A percentile compares a stretch with the other conserved stretches of the same genome.
phyloP scores from a whole-genome alignment of 2,329 filamentous ascomycete species.

The Trichophyton schoenleinii region DNA sequence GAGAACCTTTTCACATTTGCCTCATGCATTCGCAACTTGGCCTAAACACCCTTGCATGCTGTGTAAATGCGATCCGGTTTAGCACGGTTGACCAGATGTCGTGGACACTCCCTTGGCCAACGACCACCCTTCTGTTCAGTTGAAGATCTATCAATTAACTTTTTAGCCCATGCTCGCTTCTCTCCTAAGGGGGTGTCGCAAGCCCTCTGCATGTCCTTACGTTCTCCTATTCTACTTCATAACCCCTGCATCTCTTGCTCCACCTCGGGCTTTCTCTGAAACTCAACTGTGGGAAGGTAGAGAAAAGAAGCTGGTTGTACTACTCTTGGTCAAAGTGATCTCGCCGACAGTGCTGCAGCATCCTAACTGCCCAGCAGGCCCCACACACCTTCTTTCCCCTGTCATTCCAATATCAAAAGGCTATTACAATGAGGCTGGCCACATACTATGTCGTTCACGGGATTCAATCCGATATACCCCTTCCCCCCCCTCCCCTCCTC shows the following conservation, averaged over 20 bases:
- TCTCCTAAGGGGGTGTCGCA: constrained; percentile 4
- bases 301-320: constrained; percentile 21
- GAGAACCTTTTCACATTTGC: constrained; percentile 1
- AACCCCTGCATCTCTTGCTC: constrained; percentile 9
- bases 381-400: background rate
- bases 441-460: constrained; percentile 14
- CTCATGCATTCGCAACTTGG: background rate
- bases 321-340: constrained; percentile 13
- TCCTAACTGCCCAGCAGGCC: background rate
- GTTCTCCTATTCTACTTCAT: constrained; percentile 6
- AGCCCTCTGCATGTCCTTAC: constrained; percentile 2
- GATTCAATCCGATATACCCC: constrained; percentile 8
- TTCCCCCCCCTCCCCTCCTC: background rate
- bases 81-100: constrained; percentile 19
- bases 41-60: constrained; percentile 4
- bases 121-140: constrained; percentile 18
- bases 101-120: constrained; percentile 23
- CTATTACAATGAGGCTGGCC: constrained; percentile 7
- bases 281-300: background rate
- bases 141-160: constrained; percentile 6
- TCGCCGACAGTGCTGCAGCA: background rate
- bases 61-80: constrained; percentile 9
- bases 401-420: background rate
- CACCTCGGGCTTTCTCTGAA: constrained; percentile 3
- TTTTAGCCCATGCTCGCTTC: constrained; percentile 3